Evolutionary conservation across 768 basidiomycete species (phyloP).

Genomic region (Naematelia aurantialba): DNA sequence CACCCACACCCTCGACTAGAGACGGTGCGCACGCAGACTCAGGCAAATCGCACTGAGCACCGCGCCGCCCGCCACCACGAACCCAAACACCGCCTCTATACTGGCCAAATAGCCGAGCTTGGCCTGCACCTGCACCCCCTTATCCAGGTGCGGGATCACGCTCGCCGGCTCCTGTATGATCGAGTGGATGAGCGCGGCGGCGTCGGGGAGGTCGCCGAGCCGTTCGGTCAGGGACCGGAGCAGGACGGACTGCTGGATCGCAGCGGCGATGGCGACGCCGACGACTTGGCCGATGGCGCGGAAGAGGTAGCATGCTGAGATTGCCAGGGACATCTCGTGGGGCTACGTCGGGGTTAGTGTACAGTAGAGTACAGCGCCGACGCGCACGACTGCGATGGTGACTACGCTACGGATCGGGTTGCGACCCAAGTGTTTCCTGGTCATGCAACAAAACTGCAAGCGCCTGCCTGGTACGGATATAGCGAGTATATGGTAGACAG

Average conservation of each 20-base stretch:
- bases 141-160: constrained; percentile 24
- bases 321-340: constrained; percentile 32
- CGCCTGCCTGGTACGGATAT: no score
- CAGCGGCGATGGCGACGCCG: constrained; percentile 40
- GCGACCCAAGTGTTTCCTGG: background rate
- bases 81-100: constrained; percentile 36
- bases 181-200: constrained; percentile 9
- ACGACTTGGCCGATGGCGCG: constrained; percentile 45
- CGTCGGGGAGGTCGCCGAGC: constrained; percentile 4
- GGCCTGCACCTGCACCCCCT: constrained; percentile 18
- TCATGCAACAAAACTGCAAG: background rate
- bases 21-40: constrained; percentile 9
- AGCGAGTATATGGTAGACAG: no score
- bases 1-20: constrained; percentile 5
- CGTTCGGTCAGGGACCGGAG: constrained; percentile 9
- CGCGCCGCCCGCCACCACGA: constrained; percentile 25
- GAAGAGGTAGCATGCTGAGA: constrained; percentile 46
- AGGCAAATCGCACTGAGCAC: constrained; percentile 18
- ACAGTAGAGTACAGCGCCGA: no score
- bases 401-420: no score
- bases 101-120: constrained; percentile 33
- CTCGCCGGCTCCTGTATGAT: constrained; percentile 37
- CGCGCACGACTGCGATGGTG: no score
- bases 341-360: no score
- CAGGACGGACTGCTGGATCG: constrained; percentile 43